Evolutionary conservation across 257 asterid genomes (phyloP).

Genomic region (Salvia rosmarinus): DNA sequence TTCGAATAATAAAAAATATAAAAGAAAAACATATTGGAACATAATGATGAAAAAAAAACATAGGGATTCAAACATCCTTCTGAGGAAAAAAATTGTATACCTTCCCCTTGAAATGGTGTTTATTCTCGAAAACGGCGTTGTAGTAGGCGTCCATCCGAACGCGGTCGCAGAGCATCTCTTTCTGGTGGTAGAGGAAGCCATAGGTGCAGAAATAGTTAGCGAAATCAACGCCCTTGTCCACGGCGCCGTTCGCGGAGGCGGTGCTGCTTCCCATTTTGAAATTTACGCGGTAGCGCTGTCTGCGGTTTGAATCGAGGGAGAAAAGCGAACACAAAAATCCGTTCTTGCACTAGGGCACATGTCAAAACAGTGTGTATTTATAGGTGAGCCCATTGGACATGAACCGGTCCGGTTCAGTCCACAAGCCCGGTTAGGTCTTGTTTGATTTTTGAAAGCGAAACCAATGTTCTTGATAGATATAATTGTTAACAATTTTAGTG

Average conservation of each 20-base stretch:
- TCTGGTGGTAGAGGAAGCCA: conserved; percentile 93
- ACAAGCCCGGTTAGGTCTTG: background rate
- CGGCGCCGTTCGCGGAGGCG: conserved; percentile 43
- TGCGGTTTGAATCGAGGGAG: background rate
- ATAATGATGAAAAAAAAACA: background rate
- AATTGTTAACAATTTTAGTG: too few species aligned
- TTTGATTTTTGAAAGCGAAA: too few species aligned
- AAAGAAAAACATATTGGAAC: background rate
- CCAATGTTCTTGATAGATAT: too few species aligned
- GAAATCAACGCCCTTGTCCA: conserved; percentile 85
- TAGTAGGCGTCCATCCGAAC: conserved; percentile 97
- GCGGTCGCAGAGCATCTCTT: conserved; percentile 97
- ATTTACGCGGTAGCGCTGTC: conserved; percentile 19
- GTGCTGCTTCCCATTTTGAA: conserved; percentile 61
- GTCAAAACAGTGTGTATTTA: conserved; percentile 10
- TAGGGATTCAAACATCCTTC: background rate
- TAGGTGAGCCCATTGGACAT: conserved; percentile 27
- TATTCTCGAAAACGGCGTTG: conserved; percentile 78
- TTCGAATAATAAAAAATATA: background rate
- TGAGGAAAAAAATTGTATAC: conserved; percentile 31
- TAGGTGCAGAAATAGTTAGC: conserved; percentile 98
- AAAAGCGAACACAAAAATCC: background rate
- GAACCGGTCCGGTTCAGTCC: background rate
- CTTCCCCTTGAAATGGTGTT: conserved; percentile 83
- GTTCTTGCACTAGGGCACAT: conserved; percentile 34